Evolutionary conservation across 805 yeast species (phyloP), one percentile per base, ranked within the genome.

Genomic region (Candida dajiaensis): DNA sequence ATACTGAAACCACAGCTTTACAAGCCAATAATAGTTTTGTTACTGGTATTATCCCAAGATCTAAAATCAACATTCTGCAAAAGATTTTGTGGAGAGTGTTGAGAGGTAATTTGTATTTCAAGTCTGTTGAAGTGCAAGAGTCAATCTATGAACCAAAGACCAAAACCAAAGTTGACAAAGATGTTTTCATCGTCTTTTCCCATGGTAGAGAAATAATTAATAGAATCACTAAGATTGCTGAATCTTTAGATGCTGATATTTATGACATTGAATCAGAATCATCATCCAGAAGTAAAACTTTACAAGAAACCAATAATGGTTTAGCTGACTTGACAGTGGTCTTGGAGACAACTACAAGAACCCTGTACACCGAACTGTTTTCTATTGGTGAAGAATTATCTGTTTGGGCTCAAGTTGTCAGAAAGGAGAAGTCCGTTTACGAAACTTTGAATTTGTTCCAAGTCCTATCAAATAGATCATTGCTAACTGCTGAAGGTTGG

Each of bases 401-500:
- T 31, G 72, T 73, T 48, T 94, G 97, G 96, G 73, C 78, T 65
- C 72, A 76, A 19, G 67, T 73, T 31, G 70, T 83, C 29, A 78
- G 81, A 42, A 80, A 88, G 63, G 99, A 94, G 66, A 88, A 88
- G 65, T 85, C 92, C 11, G 83, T 90, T 21, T 90, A 85, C 66
- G 76, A 83, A 44, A 77, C 88, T 1, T 74, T 94, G 71, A 89
- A 92, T 66, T 85, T 85, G 49, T 85, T 86, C 56, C 81, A 83
- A 55, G 83, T 78, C 61, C 94, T 85, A 62, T 67, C 62, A 81
- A 87, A 67, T 94, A 89, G 68, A 88, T 80, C 59, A 72, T 85
- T 38, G 33, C 72, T 94, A 52, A 80, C 92, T 45, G 97, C 95
- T 19, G 99, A 94, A 70, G 99, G 98, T 31, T 94, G 99, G 99